Conservation (phyloP, 805 yeast genomes). For the Ogataea henricii region DNA sequence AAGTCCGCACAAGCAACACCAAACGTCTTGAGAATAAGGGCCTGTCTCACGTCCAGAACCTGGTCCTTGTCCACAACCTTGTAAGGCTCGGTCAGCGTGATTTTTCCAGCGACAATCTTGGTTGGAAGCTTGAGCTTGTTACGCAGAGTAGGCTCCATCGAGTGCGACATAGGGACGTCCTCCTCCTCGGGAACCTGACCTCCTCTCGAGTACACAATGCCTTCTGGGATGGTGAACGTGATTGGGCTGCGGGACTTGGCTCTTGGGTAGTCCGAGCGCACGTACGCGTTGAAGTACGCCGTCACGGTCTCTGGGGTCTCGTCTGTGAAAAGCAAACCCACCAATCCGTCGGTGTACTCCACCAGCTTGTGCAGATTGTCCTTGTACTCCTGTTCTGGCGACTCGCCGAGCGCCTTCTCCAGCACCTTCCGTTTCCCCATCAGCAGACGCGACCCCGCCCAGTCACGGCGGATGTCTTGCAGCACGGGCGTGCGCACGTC, state of each 20-base stretch:
- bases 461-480: constrained; percentile 88
- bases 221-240: constrained; percentile 83
- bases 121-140: constrained; percentile 90
- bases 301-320: constrained; percentile 87
- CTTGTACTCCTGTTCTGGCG: constrained; percentile 86
- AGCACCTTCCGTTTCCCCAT: constrained; percentile 93
- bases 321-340: constrained; percentile 87
- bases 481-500: constrained; percentile 95
- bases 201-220: constrained; percentile 91
- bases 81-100: constrained; percentile 72
- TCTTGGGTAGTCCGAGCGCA: constrained; percentile 82
- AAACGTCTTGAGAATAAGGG: constrained; percentile 87
- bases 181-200: constrained; percentile 89
- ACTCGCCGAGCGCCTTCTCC: constrained; percentile 88
- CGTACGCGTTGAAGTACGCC: constrained; percentile 79
- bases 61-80: constrained; percentile 81
- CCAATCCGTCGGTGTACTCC: constrained; percentile 67
- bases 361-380: constrained; percentile 77
- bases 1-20: constrained; percentile 94
- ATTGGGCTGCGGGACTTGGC: constrained; percentile 85
- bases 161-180: constrained; percentile 95
- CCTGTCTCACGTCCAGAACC: constrained; percentile 83
- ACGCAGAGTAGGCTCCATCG: constrained; percentile 91
- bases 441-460: constrained; percentile 87
- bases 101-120: constrained; percentile 84